These are phyloP conservation scores for Vitis riparia DNA, from an alignment of 164 flowering plant genomes.

Conservation along the genomic window DNA sequence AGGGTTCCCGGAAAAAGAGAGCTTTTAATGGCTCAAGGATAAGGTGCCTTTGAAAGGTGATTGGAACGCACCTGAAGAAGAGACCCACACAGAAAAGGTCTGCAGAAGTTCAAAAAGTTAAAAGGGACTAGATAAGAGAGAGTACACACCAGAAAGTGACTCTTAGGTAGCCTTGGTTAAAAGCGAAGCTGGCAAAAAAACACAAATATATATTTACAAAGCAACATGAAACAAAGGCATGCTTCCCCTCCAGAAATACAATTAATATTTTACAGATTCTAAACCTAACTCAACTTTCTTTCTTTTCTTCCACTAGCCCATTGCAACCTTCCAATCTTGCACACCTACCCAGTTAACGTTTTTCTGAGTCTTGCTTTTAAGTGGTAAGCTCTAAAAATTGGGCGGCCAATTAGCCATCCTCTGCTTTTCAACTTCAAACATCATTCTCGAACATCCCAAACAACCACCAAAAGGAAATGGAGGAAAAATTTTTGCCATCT, in stretches of 20 bases:
- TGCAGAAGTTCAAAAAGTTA: too few relatives aligned
- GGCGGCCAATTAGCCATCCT: slow-evolving; percentile 16
- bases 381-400: slow-evolving; percentile 27
- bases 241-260: neutral
- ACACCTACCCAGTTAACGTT: neutral
- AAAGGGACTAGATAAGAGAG: too few relatives aligned
- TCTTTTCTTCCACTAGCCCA: neutral
- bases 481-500: neutral
- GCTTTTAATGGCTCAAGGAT: too few relatives aligned
- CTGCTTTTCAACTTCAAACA: neutral
- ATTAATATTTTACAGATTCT: slow-evolving; percentile 17
- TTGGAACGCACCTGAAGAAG: too few relatives aligned
- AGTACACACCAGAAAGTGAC: too few relatives aligned
- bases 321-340: neutral
- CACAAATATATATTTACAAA: neutral
- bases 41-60: too few relatives aligned
- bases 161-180: too few relatives aligned
- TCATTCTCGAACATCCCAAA: neutral
- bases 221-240: neutral
- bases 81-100: too few relatives aligned
- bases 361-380: neutral
- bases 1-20: too few relatives aligned
- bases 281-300: neutral
- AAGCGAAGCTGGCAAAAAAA: too few relatives aligned
- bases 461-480: neutral